These are phyloP conservation scores for Saccharum hybrid DNA, from an alignment of 202 grass and related monocot species.

Conservation along the genomic window DNA sequence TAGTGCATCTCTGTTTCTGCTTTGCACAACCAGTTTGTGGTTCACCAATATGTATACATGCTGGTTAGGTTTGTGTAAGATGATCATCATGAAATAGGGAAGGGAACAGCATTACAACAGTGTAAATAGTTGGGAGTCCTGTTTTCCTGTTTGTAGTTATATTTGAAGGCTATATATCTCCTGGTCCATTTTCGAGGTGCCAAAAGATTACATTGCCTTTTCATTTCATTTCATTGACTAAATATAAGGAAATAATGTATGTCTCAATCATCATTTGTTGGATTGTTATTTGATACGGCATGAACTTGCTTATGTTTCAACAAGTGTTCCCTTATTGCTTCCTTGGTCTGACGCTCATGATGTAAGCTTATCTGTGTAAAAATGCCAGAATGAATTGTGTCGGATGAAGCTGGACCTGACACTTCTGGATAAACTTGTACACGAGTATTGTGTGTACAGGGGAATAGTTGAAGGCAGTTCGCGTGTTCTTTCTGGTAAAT, in stretches of 20 bases:
- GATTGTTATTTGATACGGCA: constrained; percentile 20
- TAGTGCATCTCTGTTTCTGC: neutral
- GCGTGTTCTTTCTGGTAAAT: constrained; percentile 68
- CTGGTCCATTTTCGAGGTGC: neutral
- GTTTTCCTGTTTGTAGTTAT: neutral
- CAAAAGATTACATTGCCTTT: neutral
- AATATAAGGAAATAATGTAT: neutral
- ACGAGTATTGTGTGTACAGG: constrained; percentile 96
- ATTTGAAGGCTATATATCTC: neutral
- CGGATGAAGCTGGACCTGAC: constrained; percentile 91
- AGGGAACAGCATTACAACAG: neutral
- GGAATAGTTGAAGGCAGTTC: constrained; percentile 77
- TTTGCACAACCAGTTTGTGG: neutral
- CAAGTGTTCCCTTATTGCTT: constrained; percentile 33
- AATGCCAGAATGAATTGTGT: constrained; percentile 88
- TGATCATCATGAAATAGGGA: neutral
- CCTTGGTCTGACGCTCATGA: neutral
- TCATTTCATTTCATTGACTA: constrained; percentile 15
- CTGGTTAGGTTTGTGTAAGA: constrained; percentile 5
- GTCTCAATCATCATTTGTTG: constrained; percentile 6
- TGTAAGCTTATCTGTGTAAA: constrained; percentile 45
- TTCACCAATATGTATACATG: constrained; percentile 3
- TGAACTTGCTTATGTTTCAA: constrained; percentile 26
- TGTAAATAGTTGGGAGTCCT: neutral
- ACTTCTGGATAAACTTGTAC: constrained; percentile 93